These are phyloP conservation scores for Cladophialophora carrionii DNA, from an alignment of 2,329 filamentous ascomycete genomes.

Conservation along the genomic window DNA sequence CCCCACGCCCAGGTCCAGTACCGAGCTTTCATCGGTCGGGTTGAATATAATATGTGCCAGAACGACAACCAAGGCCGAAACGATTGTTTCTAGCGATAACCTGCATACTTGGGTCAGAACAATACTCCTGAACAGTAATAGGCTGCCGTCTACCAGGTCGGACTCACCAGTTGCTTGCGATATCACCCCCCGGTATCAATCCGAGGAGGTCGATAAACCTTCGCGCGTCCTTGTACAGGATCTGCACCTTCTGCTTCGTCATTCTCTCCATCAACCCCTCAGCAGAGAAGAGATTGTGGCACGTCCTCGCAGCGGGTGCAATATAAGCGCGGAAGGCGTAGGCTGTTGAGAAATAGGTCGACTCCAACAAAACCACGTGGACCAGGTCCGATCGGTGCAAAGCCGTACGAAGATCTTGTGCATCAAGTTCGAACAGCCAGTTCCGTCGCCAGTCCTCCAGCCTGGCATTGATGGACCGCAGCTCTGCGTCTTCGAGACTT, in stretches of 20 bases:
- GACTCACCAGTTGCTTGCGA: conserved; percentile 86
- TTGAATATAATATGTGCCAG: conserved; percentile 97
- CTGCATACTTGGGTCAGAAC: conserved; percentile 43
- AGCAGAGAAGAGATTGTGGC: conserved; percentile 14
- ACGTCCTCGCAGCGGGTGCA: background rate
- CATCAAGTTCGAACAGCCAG: conserved; percentile 21
- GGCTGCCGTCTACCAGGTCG: background rate
- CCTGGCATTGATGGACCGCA: conserved; percentile 17
- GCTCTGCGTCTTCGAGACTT: background rate
- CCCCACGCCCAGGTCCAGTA: conserved; percentile 19
- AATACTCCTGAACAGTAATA: background rate
- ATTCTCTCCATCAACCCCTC: conserved; percentile 20
- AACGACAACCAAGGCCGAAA: conserved; percentile 87
- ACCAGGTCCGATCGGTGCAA: conserved; percentile 31
- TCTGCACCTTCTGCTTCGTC: conserved; percentile 13
- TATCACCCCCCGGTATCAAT: conserved; percentile 92
- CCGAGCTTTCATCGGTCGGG: conserved; percentile 66
- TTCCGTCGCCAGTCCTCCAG: conserved; percentile 25
- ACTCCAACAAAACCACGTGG: conserved; percentile 27
- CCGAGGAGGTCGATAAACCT: conserved; percentile 83
- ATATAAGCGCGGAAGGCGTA: conserved; percentile 14
- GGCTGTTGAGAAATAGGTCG: conserved; percentile 19
- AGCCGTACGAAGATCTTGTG: conserved; percentile 13
- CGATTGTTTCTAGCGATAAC: conserved; percentile 93
- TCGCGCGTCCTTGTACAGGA: conserved; percentile 20